Conservation (phyloP, 2,329 filamentous ascomycete species). For the Penicillium psychrosexuale region DNA sequence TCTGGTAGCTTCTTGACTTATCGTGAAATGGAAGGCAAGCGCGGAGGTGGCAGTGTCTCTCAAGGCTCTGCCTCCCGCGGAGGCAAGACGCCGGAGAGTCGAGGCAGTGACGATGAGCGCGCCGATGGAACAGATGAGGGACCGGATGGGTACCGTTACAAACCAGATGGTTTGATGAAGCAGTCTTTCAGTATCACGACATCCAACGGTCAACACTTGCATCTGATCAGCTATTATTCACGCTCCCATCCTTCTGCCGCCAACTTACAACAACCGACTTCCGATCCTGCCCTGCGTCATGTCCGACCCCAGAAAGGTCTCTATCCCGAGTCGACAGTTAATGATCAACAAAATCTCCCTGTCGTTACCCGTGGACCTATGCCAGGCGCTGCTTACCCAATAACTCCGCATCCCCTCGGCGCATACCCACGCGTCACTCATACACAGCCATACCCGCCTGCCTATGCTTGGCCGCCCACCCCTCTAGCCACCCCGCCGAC, state of each 20-base stretch:
- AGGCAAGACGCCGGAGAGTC: constrained; percentile 80
- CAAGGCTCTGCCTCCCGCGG: constrained; percentile 55
- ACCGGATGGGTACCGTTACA: constrained; percentile 89
- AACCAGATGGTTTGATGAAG: constrained; percentile 97
- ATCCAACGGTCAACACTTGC: constrained; percentile 81
- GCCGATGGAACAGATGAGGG: constrained; percentile 65
- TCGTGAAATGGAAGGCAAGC: constrained; percentile 97
- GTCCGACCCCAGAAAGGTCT: constrained; percentile 89
- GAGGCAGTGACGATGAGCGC: constrained; percentile 78
- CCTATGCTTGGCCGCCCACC: constrained; percentile 47
- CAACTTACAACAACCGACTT: constrained; percentile 75
- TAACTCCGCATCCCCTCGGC: constrained; percentile 52
- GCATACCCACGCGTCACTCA: constrained; percentile 51
- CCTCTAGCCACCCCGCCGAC: constrained; percentile 45
- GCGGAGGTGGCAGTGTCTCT: constrained; percentile 70
- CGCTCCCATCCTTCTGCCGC: constrained; percentile 69
- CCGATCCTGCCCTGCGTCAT: constrained; percentile 72
- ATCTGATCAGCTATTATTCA: constrained; percentile 96
- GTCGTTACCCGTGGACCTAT: constrained; percentile 74
- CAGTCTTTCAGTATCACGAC: constrained; percentile 99
- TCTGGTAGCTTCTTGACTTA: constrained; percentile 98
- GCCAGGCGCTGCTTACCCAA: constrained; percentile 54
- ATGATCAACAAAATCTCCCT: constrained; percentile 76
- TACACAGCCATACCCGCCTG: constrained; percentile 40
- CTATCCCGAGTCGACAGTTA: constrained; percentile 94